Percentiles rank a stretch among this genome's conserved stretches.
Evolutionary conservation across 305 asterid species (phyloP).

Genomic region (Nicotiana rustica): DNA sequence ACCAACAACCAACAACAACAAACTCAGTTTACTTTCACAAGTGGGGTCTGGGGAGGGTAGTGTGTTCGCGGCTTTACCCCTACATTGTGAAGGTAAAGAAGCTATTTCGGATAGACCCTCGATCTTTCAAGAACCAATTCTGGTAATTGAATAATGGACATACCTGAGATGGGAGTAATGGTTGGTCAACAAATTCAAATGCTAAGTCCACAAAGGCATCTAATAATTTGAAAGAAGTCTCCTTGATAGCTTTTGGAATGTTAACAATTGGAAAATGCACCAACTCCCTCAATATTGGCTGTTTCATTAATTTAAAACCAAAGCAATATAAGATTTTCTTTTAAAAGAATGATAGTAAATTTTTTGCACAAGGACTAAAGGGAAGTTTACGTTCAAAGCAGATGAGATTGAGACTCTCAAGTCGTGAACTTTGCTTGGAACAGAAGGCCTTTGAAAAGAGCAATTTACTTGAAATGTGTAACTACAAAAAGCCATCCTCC

Average conservation of each 20-base stretch:
- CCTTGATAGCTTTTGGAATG: conserved; percentile 31
- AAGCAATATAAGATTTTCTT: background rate
- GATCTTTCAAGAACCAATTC: too few relatives aligned
- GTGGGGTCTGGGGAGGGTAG: too few relatives aligned
- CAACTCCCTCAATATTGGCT: conserved; percentile 38
- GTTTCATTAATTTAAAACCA: background rate
- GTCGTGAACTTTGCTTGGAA: conserved; percentile 30
- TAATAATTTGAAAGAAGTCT: conserved; percentile 39
- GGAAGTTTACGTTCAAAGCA: conserved; percentile 27
- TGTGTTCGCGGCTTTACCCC: too few relatives aligned
- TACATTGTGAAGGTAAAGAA: too few relatives aligned
- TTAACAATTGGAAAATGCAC: conserved; percentile 26
- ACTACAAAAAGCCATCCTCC: conserved; percentile 24
- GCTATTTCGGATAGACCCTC: too few relatives aligned
- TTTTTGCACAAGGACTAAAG: background rate
- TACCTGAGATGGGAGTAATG: conserved; percentile 57
- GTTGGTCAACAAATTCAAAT: conserved; percentile 53
- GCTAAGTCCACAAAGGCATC: conserved; percentile 48
- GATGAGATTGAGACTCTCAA: conserved; percentile 29
- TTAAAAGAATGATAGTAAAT: background rate
- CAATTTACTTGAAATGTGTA: conserved; percentile 34
- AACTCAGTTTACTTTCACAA: too few relatives aligned
- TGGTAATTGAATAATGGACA: background rate
- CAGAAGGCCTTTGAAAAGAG: conserved; percentile 33
- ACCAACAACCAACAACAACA: too few relatives aligned